phyloP scores from a whole-genome alignment of 805 yeast species.

The Martiniozyma abietophila region DNA sequence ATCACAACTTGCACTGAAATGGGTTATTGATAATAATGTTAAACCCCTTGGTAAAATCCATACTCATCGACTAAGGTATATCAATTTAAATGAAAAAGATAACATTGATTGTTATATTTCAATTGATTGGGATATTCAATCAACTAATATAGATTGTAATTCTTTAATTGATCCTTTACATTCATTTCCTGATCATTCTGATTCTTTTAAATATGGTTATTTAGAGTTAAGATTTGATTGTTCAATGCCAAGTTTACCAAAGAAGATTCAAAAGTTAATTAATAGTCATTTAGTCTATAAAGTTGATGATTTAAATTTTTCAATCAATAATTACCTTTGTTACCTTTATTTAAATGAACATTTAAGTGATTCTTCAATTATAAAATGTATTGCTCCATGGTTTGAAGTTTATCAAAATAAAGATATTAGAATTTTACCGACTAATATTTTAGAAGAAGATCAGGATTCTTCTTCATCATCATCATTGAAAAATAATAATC shows the following conservation, averaged over 20 bases:
- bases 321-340: constrained; percentile 25
- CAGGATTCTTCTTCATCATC: too few relatives aligned
- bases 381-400: constrained; percentile 27
- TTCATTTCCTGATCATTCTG: constrained; percentile 9
- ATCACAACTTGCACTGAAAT: constrained; percentile 25
- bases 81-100: constrained; percentile 12
- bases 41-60: constrained; percentile 21
- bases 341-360: constrained; percentile 17
- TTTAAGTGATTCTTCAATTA: constrained; percentile 17
- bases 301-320: constrained; percentile 30
- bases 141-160: constrained; percentile 4
- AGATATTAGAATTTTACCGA: constrained; percentile 37
- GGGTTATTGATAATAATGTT: constrained; percentile 24
- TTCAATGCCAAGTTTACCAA: constrained; percentile 25
- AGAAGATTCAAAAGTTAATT: constrained; percentile 30
- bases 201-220: constrained; percentile 38
- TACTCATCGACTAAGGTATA: constrained; percentile 22
- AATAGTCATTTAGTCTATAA: constrained; percentile 40
- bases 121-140: constrained; percentile 22
- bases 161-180: constrained; percentile 1
- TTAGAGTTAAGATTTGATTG: constrained; percentile 40
- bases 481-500: neutral
- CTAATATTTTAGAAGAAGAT: constrained; percentile 4
- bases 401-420: constrained; percentile 18
- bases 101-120: constrained; percentile 25